These are phyloP conservation scores for Globisporangium camurandrum DNA, from an alignment of 352 stramenopile species.

Conservation along the genomic window DNA sequence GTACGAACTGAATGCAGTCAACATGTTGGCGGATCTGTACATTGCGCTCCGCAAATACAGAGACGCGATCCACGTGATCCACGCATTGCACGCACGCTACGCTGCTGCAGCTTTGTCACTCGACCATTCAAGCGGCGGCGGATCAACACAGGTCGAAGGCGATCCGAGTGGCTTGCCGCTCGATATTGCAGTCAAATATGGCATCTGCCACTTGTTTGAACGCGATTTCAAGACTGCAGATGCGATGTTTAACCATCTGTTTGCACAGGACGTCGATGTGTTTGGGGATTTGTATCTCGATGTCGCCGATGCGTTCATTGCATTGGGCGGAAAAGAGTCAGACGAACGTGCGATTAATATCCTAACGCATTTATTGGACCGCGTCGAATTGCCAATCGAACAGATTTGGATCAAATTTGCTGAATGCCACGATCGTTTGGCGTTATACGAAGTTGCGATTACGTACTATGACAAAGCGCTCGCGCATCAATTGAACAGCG, in stretches of 20 bases:
- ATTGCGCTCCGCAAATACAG: conserved; percentile 83
- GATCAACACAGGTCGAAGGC: conserved; percentile 50
- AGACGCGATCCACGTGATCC: conserved; percentile 72
- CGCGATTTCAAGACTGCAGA: conserved; percentile 64
- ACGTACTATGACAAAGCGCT: conserved; percentile 78
- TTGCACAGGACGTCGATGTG: conserved; percentile 74
- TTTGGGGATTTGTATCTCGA: conserved; percentile 83
- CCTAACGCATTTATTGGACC: conserved; percentile 48
- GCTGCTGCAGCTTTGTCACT: no score
- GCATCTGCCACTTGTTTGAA: conserved; percentile 79
- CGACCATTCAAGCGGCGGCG: no score
- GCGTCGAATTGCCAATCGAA: conserved; percentile 66
- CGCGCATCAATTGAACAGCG: conserved; percentile 33
- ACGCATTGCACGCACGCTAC: conserved; percentile 64
- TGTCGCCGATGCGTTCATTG: conserved; percentile 77
- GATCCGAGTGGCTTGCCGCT: conserved; percentile 62
- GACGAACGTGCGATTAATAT: conserved; percentile 65
- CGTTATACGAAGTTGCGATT: conserved; percentile 55
- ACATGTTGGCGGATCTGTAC: conserved; percentile 84
- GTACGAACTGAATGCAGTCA: conserved; percentile 81
- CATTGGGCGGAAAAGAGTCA: conserved; percentile 50
- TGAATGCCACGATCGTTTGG: conserved; percentile 60
- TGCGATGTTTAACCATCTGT: conserved; percentile 80
- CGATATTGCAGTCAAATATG: conserved; percentile 84
- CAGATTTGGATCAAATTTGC: conserved; percentile 81